Evolutionary conservation across 148 eudicot species (phyloP), one percentile per base, ranked within the genome.

Genomic region (Silene conica): DNA sequence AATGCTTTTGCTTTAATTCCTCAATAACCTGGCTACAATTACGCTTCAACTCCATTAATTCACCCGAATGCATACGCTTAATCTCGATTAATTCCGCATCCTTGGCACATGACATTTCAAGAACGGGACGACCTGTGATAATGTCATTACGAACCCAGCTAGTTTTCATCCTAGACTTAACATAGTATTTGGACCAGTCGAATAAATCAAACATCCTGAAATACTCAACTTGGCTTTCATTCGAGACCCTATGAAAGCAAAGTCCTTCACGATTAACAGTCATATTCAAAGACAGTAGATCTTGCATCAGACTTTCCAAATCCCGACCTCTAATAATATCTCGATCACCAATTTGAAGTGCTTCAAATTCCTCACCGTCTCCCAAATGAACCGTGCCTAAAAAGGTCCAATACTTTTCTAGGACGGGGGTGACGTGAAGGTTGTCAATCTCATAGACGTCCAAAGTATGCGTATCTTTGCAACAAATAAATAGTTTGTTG

Each of bases 161-260:
- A 5, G 16, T 62, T 0, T 9, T 62, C 22, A 23, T 14, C 38
- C 13, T 8, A 2, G 65, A 21, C 14, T 62, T 11, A 2, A 62
- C 65, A 23, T 26, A 6, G 34, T 62, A 62, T 5, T 23, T 62
- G 15, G 65, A 62, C 65, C 65, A 62, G 4, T 62, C 65, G 11
- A 62, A 62, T 7, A 62, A 18, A 62, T 62, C 65, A 62, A 62
- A 62, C 65, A 62, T 62, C 11, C 65, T 23, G 15, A 1, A 60
- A 60, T 60, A 60, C 9, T 60, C 31, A 60, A 26, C 28, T 26
- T 22, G 28, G 11, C 26, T 22, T 10, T 21, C 11, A 8, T 8
- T 15, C 4, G 15, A 60, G 0, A 60, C 21, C 16, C 54, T 0
- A 22, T n/a, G 28, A 23, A 60, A 60, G 12, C 64, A 60, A 9